A percentile compares a stretch with the other conserved stretches of the same genome.
These are phyloP conservation scores for Cymbidium sinense DNA, from an alignment of 106 monocot genomes.

Conservation along the genomic window DNA sequence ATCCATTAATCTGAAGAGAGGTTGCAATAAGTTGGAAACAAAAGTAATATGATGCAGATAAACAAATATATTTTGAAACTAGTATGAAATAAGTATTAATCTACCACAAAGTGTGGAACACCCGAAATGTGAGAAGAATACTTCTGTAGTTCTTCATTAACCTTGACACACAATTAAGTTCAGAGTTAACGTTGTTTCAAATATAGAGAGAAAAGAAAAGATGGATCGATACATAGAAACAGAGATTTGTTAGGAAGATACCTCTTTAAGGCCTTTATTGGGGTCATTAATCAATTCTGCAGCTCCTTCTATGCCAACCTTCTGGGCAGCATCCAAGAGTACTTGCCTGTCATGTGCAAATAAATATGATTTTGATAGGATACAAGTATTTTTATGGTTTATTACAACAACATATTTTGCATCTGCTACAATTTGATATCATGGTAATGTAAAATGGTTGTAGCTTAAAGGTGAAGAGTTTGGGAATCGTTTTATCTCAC, in stretches of 20 bases:
- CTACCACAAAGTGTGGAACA: constrained; percentile 84
- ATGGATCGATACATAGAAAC: background rate
- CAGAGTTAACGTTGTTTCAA: constrained; percentile 1
- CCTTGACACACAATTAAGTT: constrained; percentile 28
- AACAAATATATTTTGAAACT: too few species aligned
- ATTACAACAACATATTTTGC: too few species aligned
- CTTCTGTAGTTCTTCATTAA: constrained; percentile 72
- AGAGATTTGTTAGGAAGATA: constrained; percentile 7
- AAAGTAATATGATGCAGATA: background rate
- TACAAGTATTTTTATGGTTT: background rate
- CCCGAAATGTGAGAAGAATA: constrained; percentile 58
- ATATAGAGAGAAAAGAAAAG: background rate
- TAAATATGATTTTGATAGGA: background rate
- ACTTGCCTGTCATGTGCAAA: constrained; percentile 61
- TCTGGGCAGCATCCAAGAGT: constrained; percentile 77
- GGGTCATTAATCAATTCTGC: constrained; percentile 70
- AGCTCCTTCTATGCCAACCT: constrained; percentile 75
- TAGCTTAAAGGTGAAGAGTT: too few species aligned
- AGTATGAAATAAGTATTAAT: constrained; percentile 1
- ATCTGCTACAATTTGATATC: too few species aligned
- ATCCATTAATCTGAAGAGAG: constrained; percentile 55
- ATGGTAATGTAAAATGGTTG: too few species aligned
- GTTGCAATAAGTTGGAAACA: background rate
- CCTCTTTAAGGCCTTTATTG: constrained; percentile 62
- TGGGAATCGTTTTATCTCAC: too few species aligned